Conservation (phyloP, 1,139 yeast species). For the Candida smagusa region DNA sequence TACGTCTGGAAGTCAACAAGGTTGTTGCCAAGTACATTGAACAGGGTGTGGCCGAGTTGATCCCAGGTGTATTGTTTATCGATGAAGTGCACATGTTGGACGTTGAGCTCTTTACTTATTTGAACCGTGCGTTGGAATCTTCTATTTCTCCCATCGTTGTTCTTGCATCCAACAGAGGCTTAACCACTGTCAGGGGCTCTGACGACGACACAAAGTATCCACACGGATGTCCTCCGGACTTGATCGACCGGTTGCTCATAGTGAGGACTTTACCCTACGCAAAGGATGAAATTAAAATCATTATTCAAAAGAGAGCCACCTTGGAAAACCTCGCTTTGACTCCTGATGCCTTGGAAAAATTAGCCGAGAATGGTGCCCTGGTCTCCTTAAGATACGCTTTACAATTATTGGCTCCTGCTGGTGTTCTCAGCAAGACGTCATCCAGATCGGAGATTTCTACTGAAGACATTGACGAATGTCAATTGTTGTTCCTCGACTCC, state of each 20-base stretch:
- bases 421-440: conserved; percentile 70
- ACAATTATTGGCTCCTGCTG: conserved; percentile 89
- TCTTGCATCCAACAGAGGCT: conserved; percentile 91
- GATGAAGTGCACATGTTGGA: conserved; percentile 99
- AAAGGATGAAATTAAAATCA: conserved; percentile 76
- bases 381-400: conserved; percentile 88
- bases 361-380: conserved; percentile 67
- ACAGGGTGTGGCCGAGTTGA: conserved; percentile 96
- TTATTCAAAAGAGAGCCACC: conserved; percentile 75
- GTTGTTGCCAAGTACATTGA: conserved; percentile 95
- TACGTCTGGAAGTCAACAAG: conserved; percentile 89
- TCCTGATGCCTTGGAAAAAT: conserved; percentile 64
- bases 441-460: conserved; percentile 69
- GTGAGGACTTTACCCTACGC: conserved; percentile 88
- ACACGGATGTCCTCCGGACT: conserved; percentile 95
- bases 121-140: conserved; percentile 90
- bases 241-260: conserved; percentile 84
- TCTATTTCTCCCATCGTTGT: conserved; percentile 92
- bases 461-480: conserved; percentile 83
- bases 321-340: conserved; percentile 68
- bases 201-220: conserved; percentile 73
- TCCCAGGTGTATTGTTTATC: conserved; percentile 95
- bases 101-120: conserved; percentile 89
- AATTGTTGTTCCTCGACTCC: conserved; percentile 81
- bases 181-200: conserved; percentile 88